These are phyloP conservation scores for Brachypodium distachyon DNA, from an alignment of 202 grass and related monocot species.

Conservation along the genomic window DNA sequence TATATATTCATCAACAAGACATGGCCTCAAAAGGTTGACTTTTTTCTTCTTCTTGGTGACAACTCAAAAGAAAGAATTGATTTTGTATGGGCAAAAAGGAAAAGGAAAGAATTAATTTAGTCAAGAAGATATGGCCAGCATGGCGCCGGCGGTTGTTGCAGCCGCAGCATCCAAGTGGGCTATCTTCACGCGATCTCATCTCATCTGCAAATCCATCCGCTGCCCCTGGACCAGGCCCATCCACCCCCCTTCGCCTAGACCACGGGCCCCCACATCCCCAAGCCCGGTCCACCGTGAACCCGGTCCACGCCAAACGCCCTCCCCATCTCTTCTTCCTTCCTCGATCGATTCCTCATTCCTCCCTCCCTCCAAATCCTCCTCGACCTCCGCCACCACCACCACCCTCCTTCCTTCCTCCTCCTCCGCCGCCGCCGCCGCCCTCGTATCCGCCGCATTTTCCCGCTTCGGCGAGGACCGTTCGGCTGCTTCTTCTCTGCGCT, in stretches of 20 bases:
- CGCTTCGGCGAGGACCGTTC: neutral
- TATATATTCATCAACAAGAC: neutral
- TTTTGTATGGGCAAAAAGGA: too few relatives aligned
- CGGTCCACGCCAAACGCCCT: neutral
- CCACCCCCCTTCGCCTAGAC: neutral
- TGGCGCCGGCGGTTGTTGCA: conserved; percentile 11
- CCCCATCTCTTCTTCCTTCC: neutral
- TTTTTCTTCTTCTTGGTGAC: too few relatives aligned
- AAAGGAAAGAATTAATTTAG: neutral
- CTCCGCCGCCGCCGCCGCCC: neutral
- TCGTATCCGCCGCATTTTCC: conserved; percentile 2
- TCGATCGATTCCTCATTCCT: too few relatives aligned
- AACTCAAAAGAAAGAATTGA: too few relatives aligned
- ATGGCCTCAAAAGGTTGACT: too few relatives aligned
- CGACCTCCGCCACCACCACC: neutral
- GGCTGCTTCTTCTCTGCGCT: neutral
- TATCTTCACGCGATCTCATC: conserved; percentile 13
- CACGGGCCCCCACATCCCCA: neutral
- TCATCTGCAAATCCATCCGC: neutral
- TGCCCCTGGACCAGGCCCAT: neutral
- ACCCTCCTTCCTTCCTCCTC: neutral
- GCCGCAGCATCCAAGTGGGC: conserved; percentile 24
- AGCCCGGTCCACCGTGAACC: conserved; percentile 14
- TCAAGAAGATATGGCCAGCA: conserved; percentile 10
- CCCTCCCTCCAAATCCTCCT: neutral